Percentiles rank a stretch among this genome's conserved stretches.
Conservation (phyloP, 805 yeast species). For the Yamadazyma ubonensis region DNA sequence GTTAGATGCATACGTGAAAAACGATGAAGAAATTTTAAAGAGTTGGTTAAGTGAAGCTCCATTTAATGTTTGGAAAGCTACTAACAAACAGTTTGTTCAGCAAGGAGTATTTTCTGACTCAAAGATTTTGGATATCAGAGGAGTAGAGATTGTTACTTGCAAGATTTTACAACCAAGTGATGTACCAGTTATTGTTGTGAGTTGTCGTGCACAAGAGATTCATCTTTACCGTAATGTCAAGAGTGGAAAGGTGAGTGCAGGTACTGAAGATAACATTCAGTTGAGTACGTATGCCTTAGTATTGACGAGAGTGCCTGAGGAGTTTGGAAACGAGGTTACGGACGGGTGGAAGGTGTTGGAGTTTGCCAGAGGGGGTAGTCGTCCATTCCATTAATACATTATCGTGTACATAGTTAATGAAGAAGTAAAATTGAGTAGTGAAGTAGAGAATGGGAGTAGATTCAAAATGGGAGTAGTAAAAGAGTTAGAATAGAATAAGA, state of each 20-base stretch:
- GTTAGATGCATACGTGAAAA: slow-evolving; percentile 90
- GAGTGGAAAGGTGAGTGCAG: slow-evolving; percentile 94
- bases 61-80: slow-evolving; percentile 88
- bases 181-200: slow-evolving; percentile 86
- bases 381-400: slow-evolving; percentile 56
- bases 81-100: slow-evolving; percentile 86
- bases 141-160: slow-evolving; percentile 87
- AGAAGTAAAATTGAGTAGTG: neutral
- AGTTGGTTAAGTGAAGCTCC: slow-evolving; percentile 97
- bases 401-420: slow-evolving; percentile 5
- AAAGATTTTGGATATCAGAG: slow-evolving; percentile 87
- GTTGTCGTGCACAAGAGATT: slow-evolving; percentile 96
- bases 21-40: slow-evolving; percentile 80
- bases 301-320: slow-evolving; percentile 88
- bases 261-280: slow-evolving; percentile 89
- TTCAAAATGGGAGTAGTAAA: no score
- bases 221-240: slow-evolving; percentile 84
- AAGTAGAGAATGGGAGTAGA: no score
- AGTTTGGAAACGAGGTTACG: slow-evolving; percentile 83
- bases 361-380: slow-evolving; percentile 89
- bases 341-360: slow-evolving; percentile 97
- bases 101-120: slow-evolving; percentile 92
- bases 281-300: slow-evolving; percentile 96
- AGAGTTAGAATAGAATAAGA: no score
- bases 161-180: slow-evolving; percentile 88